These are phyloP conservation scores for Colletotrichum eremochloae DNA, from an alignment of 2,329 filamentous ascomycete species.

Conservation along the genomic window DNA sequence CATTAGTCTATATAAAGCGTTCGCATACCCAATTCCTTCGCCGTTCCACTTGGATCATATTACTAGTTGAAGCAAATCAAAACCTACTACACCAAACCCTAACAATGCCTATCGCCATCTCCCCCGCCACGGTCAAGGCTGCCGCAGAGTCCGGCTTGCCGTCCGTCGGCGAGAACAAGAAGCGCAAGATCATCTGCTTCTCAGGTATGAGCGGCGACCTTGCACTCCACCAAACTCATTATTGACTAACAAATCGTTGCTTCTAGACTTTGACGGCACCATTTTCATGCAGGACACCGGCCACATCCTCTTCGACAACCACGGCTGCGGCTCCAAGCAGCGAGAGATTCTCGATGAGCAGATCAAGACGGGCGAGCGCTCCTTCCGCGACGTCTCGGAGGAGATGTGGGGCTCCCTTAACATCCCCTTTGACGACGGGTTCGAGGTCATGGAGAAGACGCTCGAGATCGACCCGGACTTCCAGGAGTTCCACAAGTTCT, in stretches of 20 bases:
- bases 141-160: slow-evolving; percentile 42
- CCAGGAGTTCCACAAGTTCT: slow-evolving; percentile 74
- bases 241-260: slow-evolving; percentile 39
- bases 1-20: neutral
- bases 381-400: slow-evolving; percentile 78
- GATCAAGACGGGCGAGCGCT: slow-evolving; percentile 74
- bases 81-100: neutral
- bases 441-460: slow-evolving; percentile 71
- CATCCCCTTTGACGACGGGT: slow-evolving; percentile 76
- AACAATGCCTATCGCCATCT: slow-evolving; percentile 57
- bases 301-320: slow-evolving; percentile 75
- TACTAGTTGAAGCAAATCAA: slow-evolving; percentile 4
- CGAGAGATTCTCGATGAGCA: slow-evolving; percentile 71
- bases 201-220: slow-evolving; percentile 58
- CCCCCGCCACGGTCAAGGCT: slow-evolving; percentile 51
- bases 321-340: slow-evolving; percentile 71
- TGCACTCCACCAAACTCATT: neutral
- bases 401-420: slow-evolving; percentile 79
- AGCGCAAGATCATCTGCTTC: slow-evolving; percentile 70
- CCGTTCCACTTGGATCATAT: neutral
- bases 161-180: slow-evolving; percentile 52
- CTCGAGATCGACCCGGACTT: slow-evolving; percentile 76
- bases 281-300: slow-evolving; percentile 81
- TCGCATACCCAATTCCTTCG: neutral
- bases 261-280: slow-evolving; percentile 76